These are phyloP conservation scores for Aphanoascus verrucosus DNA, from an alignment of 2,329 filamentous ascomycete genomes.

Conservation along the genomic window DNA sequence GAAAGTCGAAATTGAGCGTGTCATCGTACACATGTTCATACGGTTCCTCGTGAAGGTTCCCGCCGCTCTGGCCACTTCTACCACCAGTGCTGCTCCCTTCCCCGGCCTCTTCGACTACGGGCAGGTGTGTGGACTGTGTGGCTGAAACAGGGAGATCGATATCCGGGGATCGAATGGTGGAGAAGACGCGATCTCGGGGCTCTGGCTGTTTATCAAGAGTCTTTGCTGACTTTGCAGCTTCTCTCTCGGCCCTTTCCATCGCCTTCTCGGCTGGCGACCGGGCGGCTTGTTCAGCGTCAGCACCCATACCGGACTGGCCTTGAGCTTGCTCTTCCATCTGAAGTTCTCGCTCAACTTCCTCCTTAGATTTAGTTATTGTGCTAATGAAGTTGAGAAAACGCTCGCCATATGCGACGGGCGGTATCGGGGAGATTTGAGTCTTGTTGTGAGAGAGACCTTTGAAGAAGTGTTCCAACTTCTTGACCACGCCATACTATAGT, in stretches of 20 bases:
- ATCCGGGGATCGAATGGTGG: slow-evolving; percentile 47
- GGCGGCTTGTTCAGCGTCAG: slow-evolving; percentile 18
- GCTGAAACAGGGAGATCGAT: slow-evolving; percentile 45
- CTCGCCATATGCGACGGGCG: slow-evolving; percentile 82
- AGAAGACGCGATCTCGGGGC: slow-evolving; percentile 52
- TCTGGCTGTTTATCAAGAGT: slow-evolving; percentile 40
- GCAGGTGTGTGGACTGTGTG: slow-evolving; percentile 48
- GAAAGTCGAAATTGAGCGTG: slow-evolving; percentile 3
- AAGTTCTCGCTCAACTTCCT: slow-evolving; percentile 57
- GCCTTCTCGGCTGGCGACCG: slow-evolving; percentile 42
- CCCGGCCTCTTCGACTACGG: slow-evolving; percentile 81
- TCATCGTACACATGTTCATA: slow-evolving; percentile 3
- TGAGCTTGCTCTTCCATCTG: slow-evolving; percentile 21
- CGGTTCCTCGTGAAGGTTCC: slow-evolving; percentile 1
- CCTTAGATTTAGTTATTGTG: slow-evolving; percentile 77
- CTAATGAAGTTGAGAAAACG: slow-evolving; percentile 89
- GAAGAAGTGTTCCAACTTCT: slow-evolving; percentile 93
- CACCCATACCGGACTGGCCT: slow-evolving; percentile 15
- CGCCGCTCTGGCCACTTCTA: slow-evolving; percentile 13
- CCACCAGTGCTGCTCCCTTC: slow-evolving; percentile 51
- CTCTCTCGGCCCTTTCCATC: slow-evolving; percentile 51
- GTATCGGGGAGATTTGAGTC: slow-evolving; percentile 81
- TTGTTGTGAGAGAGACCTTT: slow-evolving; percentile 80
- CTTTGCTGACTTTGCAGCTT: slow-evolving; percentile 34
- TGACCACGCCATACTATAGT: slow-evolving; percentile 75